Percentiles rank a stretch among this genome's conserved stretches.
phyloP scores from a whole-genome alignment of 2,329 filamentous ascomycete species.

The Byssochlamys sp. region DNA sequence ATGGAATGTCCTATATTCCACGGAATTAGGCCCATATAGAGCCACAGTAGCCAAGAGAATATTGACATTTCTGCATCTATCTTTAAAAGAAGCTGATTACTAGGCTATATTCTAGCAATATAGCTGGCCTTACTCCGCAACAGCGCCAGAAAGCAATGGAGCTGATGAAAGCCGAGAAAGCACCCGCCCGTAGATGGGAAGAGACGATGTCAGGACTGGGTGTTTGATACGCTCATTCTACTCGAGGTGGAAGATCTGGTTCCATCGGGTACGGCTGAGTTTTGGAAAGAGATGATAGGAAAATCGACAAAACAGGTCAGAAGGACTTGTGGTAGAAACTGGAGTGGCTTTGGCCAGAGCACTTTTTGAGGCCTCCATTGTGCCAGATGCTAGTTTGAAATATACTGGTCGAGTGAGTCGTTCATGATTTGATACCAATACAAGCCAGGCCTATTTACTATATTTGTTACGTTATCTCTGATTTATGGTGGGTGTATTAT shows the following conservation, averaged over 20 bases:
- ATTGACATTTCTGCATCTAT: too few relatives aligned
- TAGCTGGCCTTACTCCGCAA: constrained; percentile 9
- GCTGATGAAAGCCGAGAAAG: constrained; percentile 11
- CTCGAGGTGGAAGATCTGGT: constrained; percentile 19
- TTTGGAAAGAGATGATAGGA: constrained; percentile 17
- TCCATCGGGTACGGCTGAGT: constrained; percentile 12
- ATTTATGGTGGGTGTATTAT: too few relatives aligned
- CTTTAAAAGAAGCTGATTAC: too few relatives aligned
- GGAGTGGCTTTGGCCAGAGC: background rate
- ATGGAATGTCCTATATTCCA: too few relatives aligned
- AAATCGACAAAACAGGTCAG: constrained; percentile 9
- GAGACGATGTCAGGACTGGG: constrained; percentile 17
- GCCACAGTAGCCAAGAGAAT: too few relatives aligned
- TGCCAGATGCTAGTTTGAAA: too few relatives aligned
- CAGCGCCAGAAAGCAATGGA: constrained; percentile 12
- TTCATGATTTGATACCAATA: too few relatives aligned
- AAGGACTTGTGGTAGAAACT: constrained; percentile 1
- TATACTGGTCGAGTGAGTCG: too few relatives aligned
- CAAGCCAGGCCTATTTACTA: too few relatives aligned
- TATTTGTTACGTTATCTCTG: too few relatives aligned
- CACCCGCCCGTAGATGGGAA: constrained; percentile 14
- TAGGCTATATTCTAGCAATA: background rate
- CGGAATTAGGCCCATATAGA: too few relatives aligned
- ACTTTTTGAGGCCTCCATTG: too few relatives aligned
- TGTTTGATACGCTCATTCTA: constrained; percentile 14